Evolutionary conservation across 257 asterid genomes (phyloP), one percentile per base, ranked within the genome.

Genomic region (Plectranthus barbatus): DNA sequence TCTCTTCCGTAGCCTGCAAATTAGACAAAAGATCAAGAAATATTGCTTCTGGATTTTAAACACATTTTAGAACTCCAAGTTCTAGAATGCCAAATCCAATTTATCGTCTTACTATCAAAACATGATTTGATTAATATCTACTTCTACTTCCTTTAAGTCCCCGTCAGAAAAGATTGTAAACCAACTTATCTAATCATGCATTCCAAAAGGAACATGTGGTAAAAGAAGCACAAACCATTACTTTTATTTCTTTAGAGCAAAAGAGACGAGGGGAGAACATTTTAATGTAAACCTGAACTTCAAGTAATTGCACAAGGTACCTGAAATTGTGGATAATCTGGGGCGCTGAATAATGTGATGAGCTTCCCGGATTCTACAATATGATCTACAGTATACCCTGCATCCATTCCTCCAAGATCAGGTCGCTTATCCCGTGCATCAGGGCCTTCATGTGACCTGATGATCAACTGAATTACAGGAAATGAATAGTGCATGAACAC

Each of bases 381-480:
- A 79, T 90, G 97, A 76, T 93, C 99, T 61, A 90, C 57, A 10
- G 99, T 90, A 72, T 87, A 90, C 31, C 99, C 99, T 62, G 67
- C 61, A 76, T 87, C 81, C 97, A 93, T 93, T 72, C 85, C 88
- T 41, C 81, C 80, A 31, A 93, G 83, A 62, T 76, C 94, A 34
- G 82, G 72, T 52, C 99, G 77, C 80, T 90, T 93, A 70, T 87
- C 96, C 81, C 99, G 81, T 56, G 97, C 97, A 82, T 93, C 97
- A 39, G 99, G 99, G 75, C 99, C 99, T 84, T 93, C 99, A 71
- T 93, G 99, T 37, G 99, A 93, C 79, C 97, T 87, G 64, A 93
- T 87, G 68, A 90, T 84, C 86, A 90, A 72, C 99, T 92, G 83
- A 33, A 69, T 63, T 31, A 62, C 71, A 68, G 60, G 51, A 75